Conservation (phyloP, 805 yeast genomes). For the Nakazawaea anatomiae region DNA sequence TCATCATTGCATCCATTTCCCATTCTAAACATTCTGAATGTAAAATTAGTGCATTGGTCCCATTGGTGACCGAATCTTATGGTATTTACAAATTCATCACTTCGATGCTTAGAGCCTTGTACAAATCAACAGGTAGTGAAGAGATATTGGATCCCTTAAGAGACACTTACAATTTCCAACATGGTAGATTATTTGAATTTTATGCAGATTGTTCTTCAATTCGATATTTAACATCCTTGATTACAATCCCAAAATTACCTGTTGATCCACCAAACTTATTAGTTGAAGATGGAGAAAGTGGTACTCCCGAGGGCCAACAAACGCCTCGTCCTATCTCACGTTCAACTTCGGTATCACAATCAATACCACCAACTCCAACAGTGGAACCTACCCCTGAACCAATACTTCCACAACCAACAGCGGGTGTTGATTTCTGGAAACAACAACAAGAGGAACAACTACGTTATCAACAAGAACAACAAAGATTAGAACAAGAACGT, state of each 20-base stretch:
- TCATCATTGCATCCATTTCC: conserved; percentile 66
- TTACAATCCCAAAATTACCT: conserved; percentile 69
- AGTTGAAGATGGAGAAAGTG: conserved; percentile 36
- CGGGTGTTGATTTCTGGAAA: conserved; percentile 38
- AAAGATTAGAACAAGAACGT: conserved; percentile 51
- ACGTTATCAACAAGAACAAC: conserved; percentile 54
- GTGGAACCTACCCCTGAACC: conserved; percentile 41
- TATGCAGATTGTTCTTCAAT: conserved; percentile 87
- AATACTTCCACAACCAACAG: conserved; percentile 45
- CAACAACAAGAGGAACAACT: conserved; percentile 45
- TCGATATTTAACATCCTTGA: conserved; percentile 72
- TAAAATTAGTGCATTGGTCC: conserved; percentile 81
- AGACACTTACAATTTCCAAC: conserved; percentile 67
- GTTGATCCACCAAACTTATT: conserved; percentile 54
- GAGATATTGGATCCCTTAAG: conserved; percentile 74
- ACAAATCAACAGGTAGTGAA: conserved; percentile 62
- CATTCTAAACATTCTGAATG: conserved; percentile 62
- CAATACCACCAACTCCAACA: conserved; percentile 23
- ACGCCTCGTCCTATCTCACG: conserved; percentile 20
- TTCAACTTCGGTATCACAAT: conserved; percentile 24
- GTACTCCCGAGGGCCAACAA: conserved; percentile 10
- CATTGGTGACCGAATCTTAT: conserved; percentile 84
- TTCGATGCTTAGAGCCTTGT: conserved; percentile 87
- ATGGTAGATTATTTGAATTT: conserved; percentile 65
- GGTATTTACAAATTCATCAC: conserved; percentile 88